Evolutionary conservation across 2,329 filamentous ascomycete genomes (phyloP).

Genomic region (Penicillium sp.): DNA sequence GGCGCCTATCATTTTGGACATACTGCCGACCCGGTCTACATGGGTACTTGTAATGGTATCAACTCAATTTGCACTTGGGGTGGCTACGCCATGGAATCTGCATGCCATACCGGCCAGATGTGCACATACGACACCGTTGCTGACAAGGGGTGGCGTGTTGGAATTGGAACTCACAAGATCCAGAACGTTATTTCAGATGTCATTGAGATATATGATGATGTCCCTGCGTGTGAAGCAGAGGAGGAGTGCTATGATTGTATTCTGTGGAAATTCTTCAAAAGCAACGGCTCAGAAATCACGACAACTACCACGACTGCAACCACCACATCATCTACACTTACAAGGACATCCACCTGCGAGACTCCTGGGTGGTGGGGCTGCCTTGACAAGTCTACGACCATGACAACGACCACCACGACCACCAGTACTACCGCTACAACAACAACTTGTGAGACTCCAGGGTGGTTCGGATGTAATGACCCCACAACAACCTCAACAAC

Average conservation of each 20-base stretch:
- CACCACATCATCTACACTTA: slow-evolving; percentile 64
- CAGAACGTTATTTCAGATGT: slow-evolving; percentile 86
- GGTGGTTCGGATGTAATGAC: slow-evolving; percentile 47
- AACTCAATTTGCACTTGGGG: slow-evolving; percentile 87
- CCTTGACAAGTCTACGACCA: slow-evolving; percentile 53
- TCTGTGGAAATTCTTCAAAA: slow-evolving; percentile 93
- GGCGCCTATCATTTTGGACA: slow-evolving; percentile 91
- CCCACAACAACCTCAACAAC: slow-evolving; percentile 30
- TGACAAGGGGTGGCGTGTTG: slow-evolving; percentile 90
- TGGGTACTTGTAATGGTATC: slow-evolving; percentile 89
- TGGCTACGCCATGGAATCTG: slow-evolving; percentile 89
- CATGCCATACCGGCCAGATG: slow-evolving; percentile 86
- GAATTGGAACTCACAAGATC: slow-evolving; percentile 90
- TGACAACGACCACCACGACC: slow-evolving; percentile 32
- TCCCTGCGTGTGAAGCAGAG: slow-evolving; percentile 76
- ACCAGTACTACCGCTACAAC: slow-evolving; percentile 31
- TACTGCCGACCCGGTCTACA: slow-evolving; percentile 92
- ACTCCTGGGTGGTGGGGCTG: slow-evolving; percentile 90
- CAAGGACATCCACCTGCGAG: slow-evolving; percentile 82
- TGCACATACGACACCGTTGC: slow-evolving; percentile 92
- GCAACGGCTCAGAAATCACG: slow-evolving; percentile 80
- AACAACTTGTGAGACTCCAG: slow-evolving; percentile 39
- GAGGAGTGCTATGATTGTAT: slow-evolving; percentile 86
- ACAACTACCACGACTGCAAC: slow-evolving; percentile 64
- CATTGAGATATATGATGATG: slow-evolving; percentile 77